Conservation (phyloP, 2,329 filamentous ascomycete genomes). For the Chaetomiaceae sp. region DNA sequence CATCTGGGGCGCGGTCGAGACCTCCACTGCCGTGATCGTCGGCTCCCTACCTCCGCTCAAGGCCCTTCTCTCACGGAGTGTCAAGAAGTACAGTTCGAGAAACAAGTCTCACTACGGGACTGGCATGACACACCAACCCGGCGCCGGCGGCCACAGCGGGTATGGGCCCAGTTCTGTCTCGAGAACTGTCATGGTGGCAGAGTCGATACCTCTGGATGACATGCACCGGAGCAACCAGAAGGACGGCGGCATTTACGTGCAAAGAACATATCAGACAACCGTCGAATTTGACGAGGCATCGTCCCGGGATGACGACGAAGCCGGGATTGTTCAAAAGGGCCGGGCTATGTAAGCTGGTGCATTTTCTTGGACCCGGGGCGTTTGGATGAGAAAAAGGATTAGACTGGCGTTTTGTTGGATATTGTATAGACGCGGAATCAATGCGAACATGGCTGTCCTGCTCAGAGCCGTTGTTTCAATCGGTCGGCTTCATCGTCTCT, state of each 20-base stretch:
- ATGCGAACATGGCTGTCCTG: no score
- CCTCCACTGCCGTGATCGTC: slow-evolving; percentile 3
- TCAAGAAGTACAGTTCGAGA: slow-evolving; percentile 7
- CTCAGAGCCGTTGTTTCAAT: no score
- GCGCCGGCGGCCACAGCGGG: neutral
- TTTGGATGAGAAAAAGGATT: no score
- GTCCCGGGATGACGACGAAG: neutral
- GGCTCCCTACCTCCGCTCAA: slow-evolving; percentile 8
- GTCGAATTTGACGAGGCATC: slow-evolving; percentile 8
- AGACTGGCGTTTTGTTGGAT: no score
- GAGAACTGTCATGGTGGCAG: slow-evolving; percentile 7
- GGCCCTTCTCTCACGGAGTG: slow-evolving; percentile 1
- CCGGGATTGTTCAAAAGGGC: neutral
- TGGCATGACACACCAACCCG: neutral
- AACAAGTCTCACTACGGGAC: neutral
- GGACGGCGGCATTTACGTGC: slow-evolving; percentile 8
- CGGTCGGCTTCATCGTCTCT: no score
- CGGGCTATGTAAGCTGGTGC: neutral
- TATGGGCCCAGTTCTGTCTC: neutral
- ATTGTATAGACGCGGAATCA: no score
- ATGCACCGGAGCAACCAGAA: slow-evolving; percentile 1
- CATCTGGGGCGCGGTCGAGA: slow-evolving; percentile 15
- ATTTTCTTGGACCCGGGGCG: no score
- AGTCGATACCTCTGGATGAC: slow-evolving; percentile 9
- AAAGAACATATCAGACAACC: slow-evolving; percentile 7